Evolutionary conservation across 2,329 filamentous ascomycete species (phyloP), one percentile per base, ranked within the genome.

Genomic region (Cercospora sp.): DNA sequence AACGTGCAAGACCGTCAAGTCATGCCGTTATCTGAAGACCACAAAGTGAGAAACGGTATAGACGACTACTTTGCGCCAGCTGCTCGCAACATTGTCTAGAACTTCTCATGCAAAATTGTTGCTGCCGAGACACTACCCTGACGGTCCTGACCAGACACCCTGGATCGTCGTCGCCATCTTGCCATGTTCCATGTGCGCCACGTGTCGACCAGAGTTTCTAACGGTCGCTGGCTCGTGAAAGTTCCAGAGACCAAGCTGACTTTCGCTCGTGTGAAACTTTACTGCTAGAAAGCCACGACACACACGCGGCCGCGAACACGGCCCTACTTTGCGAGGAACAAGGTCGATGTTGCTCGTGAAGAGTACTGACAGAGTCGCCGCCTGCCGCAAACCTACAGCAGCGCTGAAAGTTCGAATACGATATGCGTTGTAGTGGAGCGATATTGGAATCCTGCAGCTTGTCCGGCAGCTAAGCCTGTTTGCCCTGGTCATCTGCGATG

Each of bases 131-230:
- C 48, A 53, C 48, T 28, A 26, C 20, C 48, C 48, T 23, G 48
- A 74, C 0, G 79, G 16, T 3, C 39, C 6, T 18, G n/a, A 45
- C 33, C 33, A 16, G 33, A n/a, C 36, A 48, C 48, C 48, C 48
- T 53, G 23, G 48, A 53, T 53, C 23, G 20, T 28, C 48, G 48
- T 53, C 23, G 48, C 48, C 18, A 20, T 51, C 18, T 51, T 51
- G 45, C 45, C 23, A 26, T 53, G 48, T 53, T 53, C 48, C 23
- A 53, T 28, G 55, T n/a, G 18, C 55, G 55, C 55, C 55, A 59
- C 55, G 55, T 59, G 55, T 59, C 28, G 55, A 59, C 55, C 55
- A 59, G 55, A 59, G 16, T 59, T 59, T 23, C 1, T 20, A 36
- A 59, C 55, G 55, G 28, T 59, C 55, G 55, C 23, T 33, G 8